phyloP scores from a whole-genome alignment of 2,329 filamentous ascomycete genomes.

The Trichoderma polysporum region DNA sequence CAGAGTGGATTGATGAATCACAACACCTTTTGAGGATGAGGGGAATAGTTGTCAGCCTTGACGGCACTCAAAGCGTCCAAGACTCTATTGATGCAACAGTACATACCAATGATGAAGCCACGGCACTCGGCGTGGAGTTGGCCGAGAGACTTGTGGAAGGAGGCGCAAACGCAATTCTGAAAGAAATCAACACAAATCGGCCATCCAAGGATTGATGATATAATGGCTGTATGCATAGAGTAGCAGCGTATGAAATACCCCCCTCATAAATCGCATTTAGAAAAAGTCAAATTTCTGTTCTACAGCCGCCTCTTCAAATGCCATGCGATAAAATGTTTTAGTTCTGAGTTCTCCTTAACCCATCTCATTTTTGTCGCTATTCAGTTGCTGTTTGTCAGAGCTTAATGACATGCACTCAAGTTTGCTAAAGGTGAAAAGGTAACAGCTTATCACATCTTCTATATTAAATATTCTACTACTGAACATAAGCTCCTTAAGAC shows the following conservation, averaged over 20 bases:
- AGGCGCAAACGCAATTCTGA: slow-evolving; percentile 7
- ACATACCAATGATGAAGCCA: not conserved
- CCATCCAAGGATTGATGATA: slow-evolving; percentile 10
- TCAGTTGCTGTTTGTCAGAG: too few relatives aligned
- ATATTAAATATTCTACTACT: too few relatives aligned
- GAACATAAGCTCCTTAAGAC: too few relatives aligned
- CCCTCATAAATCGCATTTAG: not conserved
- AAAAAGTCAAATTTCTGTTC: not conserved
- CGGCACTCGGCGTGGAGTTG: not conserved
- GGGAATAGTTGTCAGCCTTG: slow-evolving; percentile 16
- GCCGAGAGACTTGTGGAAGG: slow-evolving; percentile 8
- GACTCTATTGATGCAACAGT: slow-evolving; percentile 10
- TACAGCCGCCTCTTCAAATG: not conserved
- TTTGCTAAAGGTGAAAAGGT: too few relatives aligned
- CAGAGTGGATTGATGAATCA: slow-evolving; percentile 5
- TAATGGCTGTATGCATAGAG: not conserved
- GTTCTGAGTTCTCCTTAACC: not conserved
- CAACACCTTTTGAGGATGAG: slow-evolving; percentile 3
- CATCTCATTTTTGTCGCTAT: not conserved
- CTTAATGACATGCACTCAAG: too few relatives aligned
- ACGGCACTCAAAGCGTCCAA: not conserved
- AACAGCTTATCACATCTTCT: too few relatives aligned
- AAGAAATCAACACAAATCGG: slow-evolving; percentile 6
- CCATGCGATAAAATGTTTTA: not conserved
- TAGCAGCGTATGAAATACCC: not conserved